phyloP scores from a whole-genome alignment of 75 land plant species.

The Pseudotsuga menziesii region DNA sequence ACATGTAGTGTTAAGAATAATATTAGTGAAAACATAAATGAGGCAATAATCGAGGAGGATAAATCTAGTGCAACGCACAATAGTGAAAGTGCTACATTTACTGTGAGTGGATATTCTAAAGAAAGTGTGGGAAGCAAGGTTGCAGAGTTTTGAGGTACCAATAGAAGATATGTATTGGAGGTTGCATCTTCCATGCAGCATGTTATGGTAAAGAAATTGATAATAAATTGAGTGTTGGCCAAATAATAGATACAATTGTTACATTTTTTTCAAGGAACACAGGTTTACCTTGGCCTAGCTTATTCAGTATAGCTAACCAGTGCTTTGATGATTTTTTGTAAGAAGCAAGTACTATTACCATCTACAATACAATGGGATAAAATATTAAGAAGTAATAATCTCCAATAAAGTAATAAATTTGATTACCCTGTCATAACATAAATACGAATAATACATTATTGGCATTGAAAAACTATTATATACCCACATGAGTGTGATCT shows the following conservation, averaged over 20 bases:
- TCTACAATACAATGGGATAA: constrained; percentile 30
- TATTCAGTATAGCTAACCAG: constrained; percentile 23
- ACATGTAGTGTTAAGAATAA: constrained; percentile 53
- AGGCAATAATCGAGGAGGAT: constrained; percentile 47
- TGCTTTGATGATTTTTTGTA: constrained; percentile 89
- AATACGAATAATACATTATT: neutral
- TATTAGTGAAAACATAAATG: constrained; percentile 48
- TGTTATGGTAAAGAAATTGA: no score
- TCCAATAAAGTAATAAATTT: neutral
- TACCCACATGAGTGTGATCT: neutral
- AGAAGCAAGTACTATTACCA: constrained; percentile 69
- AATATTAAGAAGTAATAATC: neutral
- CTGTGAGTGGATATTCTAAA: constrained; percentile 50
- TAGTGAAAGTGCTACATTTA: constrained; percentile 45
- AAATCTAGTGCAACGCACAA: constrained; percentile 47
- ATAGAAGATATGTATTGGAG: no score
- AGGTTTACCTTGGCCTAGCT: no score
- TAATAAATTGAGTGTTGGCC: no score
- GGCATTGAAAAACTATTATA: neutral
- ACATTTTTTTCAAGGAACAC: no score
- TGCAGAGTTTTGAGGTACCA: no score
- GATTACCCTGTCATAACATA: neutral
- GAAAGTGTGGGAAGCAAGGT: constrained; percentile 69
- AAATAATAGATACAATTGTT: no score
- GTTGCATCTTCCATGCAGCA: no score